These are phyloP conservation scores for Tuber calosporum DNA, from an alignment of 495 filamentous ascomycete species.

Conservation along the genomic window DNA sequence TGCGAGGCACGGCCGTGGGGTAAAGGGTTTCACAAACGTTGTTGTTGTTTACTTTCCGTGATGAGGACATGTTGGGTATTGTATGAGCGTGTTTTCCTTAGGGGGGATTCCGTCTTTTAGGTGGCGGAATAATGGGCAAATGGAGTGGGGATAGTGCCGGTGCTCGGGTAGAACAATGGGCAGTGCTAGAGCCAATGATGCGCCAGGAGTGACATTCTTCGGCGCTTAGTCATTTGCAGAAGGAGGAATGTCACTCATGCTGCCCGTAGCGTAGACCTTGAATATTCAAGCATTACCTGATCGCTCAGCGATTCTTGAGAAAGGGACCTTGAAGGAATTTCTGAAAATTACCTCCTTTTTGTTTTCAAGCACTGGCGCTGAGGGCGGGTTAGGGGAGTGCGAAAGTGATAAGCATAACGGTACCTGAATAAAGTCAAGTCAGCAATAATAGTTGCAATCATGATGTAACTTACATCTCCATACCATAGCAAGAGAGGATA, in stretches of 20 bases:
- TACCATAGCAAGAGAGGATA: too few relatives aligned
- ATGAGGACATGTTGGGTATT: not conserved
- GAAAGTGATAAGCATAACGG: too few relatives aligned
- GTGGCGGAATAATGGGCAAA: not conserved
- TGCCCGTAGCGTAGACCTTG: not conserved
- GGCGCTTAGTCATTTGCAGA: not conserved
- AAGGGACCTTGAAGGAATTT: not conserved
- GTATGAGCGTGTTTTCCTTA: not conserved
- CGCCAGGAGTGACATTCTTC: not conserved
- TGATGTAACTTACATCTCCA: too few relatives aligned
- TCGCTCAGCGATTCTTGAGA: not conserved
- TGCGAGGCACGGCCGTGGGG: not conserved
- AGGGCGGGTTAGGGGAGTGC: too few relatives aligned
- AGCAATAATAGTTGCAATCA: too few relatives aligned
- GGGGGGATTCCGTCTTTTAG: not conserved
- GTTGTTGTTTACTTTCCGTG: not conserved
- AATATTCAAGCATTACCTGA: not conserved
- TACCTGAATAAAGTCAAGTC: too few relatives aligned
- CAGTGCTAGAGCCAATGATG: not conserved
- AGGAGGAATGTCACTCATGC: not conserved
- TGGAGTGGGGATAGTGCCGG: too few relatives aligned
- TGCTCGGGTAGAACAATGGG: not conserved
- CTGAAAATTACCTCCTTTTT: too few relatives aligned
- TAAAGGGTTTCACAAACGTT: not conserved
- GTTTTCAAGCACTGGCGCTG: too few relatives aligned